Evolutionary conservation across 257 asterid genomes (phyloP), one percentile per base, ranked within the genome.

Genomic region (Nicotiana benthamiana): DNA sequence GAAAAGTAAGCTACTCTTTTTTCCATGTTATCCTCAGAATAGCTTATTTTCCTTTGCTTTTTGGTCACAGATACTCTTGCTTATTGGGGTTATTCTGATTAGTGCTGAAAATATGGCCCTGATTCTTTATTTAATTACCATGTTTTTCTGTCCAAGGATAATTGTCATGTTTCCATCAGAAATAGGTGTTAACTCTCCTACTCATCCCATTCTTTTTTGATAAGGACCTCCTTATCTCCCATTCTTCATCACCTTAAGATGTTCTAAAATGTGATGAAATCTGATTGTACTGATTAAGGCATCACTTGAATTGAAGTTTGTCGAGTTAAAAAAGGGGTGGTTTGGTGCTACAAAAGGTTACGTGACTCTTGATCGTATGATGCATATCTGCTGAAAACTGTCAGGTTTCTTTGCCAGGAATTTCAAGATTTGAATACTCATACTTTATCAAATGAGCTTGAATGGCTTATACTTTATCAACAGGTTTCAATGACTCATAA

Each of bases 1-100:
- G 91, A 94, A 80, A 96, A 90, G 99, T 94, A 88, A 91, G 97
- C 78, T 46, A 22, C 78, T 43, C 40, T 48, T 9, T 70, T 67
- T 90, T 62, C 20, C 7, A 15, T 81, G 65, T 77, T 85, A 75
- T 80, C 36, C 32, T 32, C 12, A 75, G 62, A 79, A 18, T 68
- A 72, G n/a, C 51, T 75, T 15, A 8, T 26, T 18, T 52, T 40
- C n/a, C 46, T 48, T 9, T 54, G n/a, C 46, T 36, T 15, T 0
- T 65, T 54, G 40, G 34, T 15, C 10, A 36, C 20, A 24, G 18
- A 53, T 30, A 32, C 17, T 18, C 43, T 63, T 30, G 26, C 51
- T 34, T 34, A 34, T 67, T 67, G 75, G 53, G 28, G 3, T 66
- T 9, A 9, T 66, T 66, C 52, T 18, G 28, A 65, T 18, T 18